Evolutionary conservation across 495 filamentous ascomycete species (phyloP).

Genomic region (Chaetomium cochliodes): DNA sequence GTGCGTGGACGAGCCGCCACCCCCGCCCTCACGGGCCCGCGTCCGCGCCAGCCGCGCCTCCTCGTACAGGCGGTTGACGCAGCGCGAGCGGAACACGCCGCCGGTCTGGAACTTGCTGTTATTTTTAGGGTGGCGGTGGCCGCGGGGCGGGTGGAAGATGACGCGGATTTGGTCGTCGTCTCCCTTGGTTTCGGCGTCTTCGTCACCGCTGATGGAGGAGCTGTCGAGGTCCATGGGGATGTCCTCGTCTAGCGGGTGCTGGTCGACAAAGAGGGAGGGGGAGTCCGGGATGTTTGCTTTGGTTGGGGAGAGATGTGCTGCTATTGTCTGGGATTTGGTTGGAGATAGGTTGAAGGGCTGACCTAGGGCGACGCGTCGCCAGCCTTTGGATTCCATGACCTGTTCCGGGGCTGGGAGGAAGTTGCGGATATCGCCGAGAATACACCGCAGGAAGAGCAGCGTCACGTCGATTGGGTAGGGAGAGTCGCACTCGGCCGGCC

Average conservation of each 20-base stretch:
- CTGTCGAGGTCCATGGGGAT: slow-evolving; percentile 27
- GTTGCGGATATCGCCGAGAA: slow-evolving; percentile 28
- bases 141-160: slow-evolving; percentile 46
- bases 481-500: slow-evolving; percentile 20
- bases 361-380: neutral
- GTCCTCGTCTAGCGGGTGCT: neutral
- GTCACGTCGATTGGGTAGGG: slow-evolving; percentile 29
- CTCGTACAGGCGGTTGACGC: slow-evolving; percentile 44
- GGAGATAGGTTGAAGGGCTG: neutral
- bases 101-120: neutral
- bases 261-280: slow-evolving; percentile 11
- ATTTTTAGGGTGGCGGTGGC: slow-evolving; percentile 14
- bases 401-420: slow-evolving; percentile 35
- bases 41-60: slow-evolving; percentile 32
- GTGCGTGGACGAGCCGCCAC: slow-evolving; percentile 14
- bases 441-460: slow-evolving; percentile 24
- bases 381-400: slow-evolving; percentile 22
- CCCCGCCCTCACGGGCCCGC: slow-evolving; percentile 15
- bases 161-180: slow-evolving; percentile 35
- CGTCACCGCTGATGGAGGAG: neutral
- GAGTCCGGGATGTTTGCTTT: neutral
- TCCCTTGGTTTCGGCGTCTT: neutral
- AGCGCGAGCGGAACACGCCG: slow-evolving; percentile 27
- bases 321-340: neutral
- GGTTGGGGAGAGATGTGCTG: neutral